Conservation (phyloP, 148 eudicot genomes). For the Dysphania ambrosioides region DNA sequence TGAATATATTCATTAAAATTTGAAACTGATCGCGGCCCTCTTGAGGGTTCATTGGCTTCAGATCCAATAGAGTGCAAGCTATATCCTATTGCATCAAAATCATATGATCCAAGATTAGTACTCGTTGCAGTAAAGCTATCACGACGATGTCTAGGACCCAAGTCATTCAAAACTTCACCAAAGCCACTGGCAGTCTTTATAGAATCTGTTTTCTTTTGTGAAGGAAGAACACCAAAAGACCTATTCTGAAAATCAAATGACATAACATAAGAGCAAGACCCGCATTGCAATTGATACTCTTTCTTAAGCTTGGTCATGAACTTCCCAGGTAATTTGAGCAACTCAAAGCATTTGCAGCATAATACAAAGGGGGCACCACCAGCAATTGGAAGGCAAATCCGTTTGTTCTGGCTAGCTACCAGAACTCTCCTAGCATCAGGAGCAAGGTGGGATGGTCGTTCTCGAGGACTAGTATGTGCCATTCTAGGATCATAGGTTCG, state of each 20-base stretch:
- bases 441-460: slow-evolving; percentile 25
- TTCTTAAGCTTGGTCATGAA: slow-evolving; percentile 26
- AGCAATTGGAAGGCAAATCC: slow-evolving; percentile 47
- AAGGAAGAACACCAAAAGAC: slow-evolving; percentile 29
- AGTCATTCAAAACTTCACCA: slow-evolving; percentile 24
- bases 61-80: slow-evolving; percentile 37
- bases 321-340: slow-evolving; percentile 60
- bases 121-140: slow-evolving; percentile 26
- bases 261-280: slow-evolving; percentile 56
- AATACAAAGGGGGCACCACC: slow-evolving; percentile 84
- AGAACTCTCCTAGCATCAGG: slow-evolving; percentile 35
- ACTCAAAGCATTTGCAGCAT: slow-evolving; percentile 65
- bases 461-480: slow-evolving; percentile 32
- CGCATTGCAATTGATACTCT: slow-evolving; percentile 49
- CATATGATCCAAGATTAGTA: slow-evolving; percentile 37
- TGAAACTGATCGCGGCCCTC: slow-evolving; percentile 31
- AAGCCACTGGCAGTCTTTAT: slow-evolving; percentile 15
- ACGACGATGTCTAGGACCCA: slow-evolving; percentile 16
- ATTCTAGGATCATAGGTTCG: slow-evolving; percentile 30
- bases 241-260: slow-evolving; percentile 39
- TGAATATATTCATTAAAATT: slow-evolving; percentile 35
- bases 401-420: slow-evolving; percentile 34
- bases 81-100: slow-evolving; percentile 40
- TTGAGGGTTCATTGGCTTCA: slow-evolving; percentile 27
- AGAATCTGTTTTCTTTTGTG: slow-evolving; percentile 25